Conservation (phyloP, 2,329 filamentous ascomycete genomes). For the Aureobasidium sp. region DNA sequence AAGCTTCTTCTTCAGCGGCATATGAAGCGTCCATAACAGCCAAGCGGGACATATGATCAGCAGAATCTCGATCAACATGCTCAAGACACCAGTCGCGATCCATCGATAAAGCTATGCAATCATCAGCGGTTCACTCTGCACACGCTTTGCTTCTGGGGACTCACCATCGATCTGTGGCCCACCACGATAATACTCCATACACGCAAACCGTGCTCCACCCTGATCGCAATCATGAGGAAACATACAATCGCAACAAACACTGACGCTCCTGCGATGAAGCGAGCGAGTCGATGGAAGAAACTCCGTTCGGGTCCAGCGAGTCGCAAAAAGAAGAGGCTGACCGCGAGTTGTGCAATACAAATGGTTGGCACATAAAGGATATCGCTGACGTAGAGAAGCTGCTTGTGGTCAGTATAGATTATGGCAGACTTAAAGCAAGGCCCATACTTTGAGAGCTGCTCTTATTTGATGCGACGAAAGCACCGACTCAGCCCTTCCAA, state of each 20-base stretch:
- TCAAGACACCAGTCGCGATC: not conserved
- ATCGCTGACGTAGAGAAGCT: constrained; percentile 9
- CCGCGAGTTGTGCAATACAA: not conserved
- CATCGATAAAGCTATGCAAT: not conserved
- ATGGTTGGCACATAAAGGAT: constrained; percentile 1
- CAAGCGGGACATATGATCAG: constrained; percentile 6
- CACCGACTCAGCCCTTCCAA: not conserved
- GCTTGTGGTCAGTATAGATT: not conserved
- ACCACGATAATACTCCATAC: not conserved
- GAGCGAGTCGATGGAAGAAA: constrained; percentile 6
- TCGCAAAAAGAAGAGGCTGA: constrained; percentile 3
- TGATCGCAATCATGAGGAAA: not conserved
- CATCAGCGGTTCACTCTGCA: not conserved
- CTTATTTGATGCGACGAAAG: not conserved
- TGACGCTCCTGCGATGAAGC: not conserved
- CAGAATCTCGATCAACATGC: not conserved
- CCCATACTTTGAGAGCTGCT: not conserved
- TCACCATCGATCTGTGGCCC: not conserved
- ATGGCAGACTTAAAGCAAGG: not conserved
- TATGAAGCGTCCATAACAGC: constrained; percentile 2
- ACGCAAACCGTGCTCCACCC: not conserved
- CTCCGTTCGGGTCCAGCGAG: not conserved
- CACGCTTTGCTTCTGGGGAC: not conserved
- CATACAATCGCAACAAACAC: not conserved
- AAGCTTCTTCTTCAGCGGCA: constrained; percentile 1